phyloP scores from a whole-genome alignment of 1,284 basidiomycete species.

The Inonotus hispidus region DNA sequence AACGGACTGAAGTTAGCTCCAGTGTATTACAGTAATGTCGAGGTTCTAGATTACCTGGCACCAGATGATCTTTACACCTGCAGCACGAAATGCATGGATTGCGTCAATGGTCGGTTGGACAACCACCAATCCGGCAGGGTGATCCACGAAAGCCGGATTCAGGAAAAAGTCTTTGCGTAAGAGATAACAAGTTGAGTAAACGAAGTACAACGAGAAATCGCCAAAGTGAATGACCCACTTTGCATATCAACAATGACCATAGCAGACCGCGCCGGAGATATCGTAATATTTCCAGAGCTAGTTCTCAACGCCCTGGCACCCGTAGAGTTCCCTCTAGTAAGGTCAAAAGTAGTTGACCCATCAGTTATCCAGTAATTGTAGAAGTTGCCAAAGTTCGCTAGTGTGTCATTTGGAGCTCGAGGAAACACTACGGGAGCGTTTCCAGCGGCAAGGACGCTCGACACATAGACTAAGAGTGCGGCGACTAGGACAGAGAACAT shows the following conservation, averaged over 20 bases:
- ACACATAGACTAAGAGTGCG: neutral
- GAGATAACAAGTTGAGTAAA: neutral
- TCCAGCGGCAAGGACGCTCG: neutral
- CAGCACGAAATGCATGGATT: constrained; percentile 18
- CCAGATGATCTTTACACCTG: constrained; percentile 19
- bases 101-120: constrained; percentile 13
- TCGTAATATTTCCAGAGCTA: constrained; percentile 6
- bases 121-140: constrained; percentile 8
- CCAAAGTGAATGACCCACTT: constrained; percentile 3
- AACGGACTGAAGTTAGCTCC: neutral
- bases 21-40: neutral
- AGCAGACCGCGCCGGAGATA: constrained; percentile 14
- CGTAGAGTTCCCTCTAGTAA: constrained; percentile 6
- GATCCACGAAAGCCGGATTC: constrained; percentile 2
- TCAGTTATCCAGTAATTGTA: constrained; percentile 15
- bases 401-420: neutral
- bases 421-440: neutral
- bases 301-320: neutral
- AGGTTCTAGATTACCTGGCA: neutral
- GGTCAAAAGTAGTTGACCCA: constrained; percentile 1
- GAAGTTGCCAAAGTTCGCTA: constrained; percentile 9
- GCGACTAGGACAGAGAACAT: neutral
- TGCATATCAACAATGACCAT: constrained; percentile 22
- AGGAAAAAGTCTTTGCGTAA: constrained; percentile 14
- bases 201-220: neutral